These are phyloP conservation scores for Colletotrichum somersetense DNA, from an alignment of 2,329 filamentous ascomycete genomes.

Conservation along the genomic window DNA sequence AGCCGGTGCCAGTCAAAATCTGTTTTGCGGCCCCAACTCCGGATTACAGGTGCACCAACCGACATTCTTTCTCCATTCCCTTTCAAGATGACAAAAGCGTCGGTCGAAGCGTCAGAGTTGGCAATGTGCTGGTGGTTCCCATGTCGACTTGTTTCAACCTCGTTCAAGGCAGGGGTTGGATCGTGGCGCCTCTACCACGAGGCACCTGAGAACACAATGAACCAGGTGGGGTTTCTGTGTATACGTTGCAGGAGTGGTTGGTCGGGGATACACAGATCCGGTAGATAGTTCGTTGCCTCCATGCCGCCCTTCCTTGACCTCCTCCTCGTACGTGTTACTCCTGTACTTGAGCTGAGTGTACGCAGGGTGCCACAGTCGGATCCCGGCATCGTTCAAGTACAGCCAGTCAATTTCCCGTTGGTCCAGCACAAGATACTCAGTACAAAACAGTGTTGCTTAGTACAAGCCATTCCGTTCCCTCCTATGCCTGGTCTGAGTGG, in stretches of 20 bases:
- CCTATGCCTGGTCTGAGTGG: slow-evolving; percentile 14
- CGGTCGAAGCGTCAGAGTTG: neutral
- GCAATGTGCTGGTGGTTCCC: neutral
- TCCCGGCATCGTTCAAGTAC: slow-evolving; percentile 13
- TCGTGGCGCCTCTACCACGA: slow-evolving; percentile 34
- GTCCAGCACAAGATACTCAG: slow-evolving; percentile 10
- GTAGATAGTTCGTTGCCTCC: slow-evolving; percentile 20
- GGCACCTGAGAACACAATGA: slow-evolving; percentile 25
- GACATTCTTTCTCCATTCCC: neutral
- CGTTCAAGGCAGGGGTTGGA: neutral
- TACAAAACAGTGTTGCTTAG: slow-evolving; percentile 27
- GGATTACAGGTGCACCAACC: neutral
- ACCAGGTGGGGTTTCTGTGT: slow-evolving; percentile 13
- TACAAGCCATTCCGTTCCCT: slow-evolving; percentile 6
- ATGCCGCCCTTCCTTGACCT: neutral
- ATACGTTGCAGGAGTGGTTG: neutral
- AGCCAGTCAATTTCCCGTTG: slow-evolving; percentile 20
- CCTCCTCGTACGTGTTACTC: slow-evolving; percentile 9
- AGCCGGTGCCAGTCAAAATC: neutral
- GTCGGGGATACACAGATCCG: slow-evolving; percentile 32
- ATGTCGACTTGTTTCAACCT: neutral
- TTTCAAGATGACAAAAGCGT: neutral
- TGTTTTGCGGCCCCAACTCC: neutral
- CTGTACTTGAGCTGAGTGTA: slow-evolving; percentile 6
- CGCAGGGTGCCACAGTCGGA: slow-evolving; percentile 26